A percentile compares a stretch with the other conserved stretches of the same genome.
Evolutionary conservation across 1,139 yeast species (phyloP).

Genomic region (Magnusiomyces suaveolens): DNA sequence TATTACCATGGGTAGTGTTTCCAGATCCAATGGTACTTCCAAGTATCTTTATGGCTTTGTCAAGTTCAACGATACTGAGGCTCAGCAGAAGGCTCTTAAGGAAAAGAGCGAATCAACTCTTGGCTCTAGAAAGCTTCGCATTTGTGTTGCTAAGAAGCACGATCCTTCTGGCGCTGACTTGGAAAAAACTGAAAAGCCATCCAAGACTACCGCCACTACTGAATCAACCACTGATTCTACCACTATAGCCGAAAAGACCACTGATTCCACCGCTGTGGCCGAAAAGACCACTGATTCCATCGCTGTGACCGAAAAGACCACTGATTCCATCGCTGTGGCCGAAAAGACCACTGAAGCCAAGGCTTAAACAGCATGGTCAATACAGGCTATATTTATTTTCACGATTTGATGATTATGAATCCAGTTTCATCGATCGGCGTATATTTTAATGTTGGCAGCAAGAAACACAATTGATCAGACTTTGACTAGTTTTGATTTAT

Average conservation of each 20-base stretch:
- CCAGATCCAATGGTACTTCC: conserved; percentile 5
- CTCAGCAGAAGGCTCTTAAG: conserved; percentile 39
- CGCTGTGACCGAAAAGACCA: conserved; percentile 1
- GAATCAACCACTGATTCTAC: conserved; percentile 7
- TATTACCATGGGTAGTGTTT: conserved; percentile 4
- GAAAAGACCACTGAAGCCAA: not conserved
- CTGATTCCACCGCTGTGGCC: not conserved
- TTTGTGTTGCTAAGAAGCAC: conserved; percentile 19
- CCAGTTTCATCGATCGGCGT: not conserved
- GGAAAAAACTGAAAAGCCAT: conserved; percentile 7
- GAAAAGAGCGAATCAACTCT: conserved; percentile 35
- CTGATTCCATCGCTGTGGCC: not conserved
- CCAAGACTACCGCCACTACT: not conserved
- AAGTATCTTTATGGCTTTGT: conserved; percentile 42
- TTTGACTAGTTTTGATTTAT: too few relatives aligned
- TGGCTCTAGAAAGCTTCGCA: conserved; percentile 28
- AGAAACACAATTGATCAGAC: too few relatives aligned
- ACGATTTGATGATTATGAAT: not conserved
- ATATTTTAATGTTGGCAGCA: too few relatives aligned
- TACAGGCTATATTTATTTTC: not conserved
- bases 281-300: conserved; percentile 6
- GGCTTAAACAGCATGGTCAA: not conserved
- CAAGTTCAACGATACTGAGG: conserved; percentile 39
- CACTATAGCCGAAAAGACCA: conserved; percentile 1
- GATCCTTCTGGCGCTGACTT: conserved; percentile 3